A percentile compares a stretch with the other conserved stretches of the same genome.
Conservation (phyloP, 2,329 filamentous ascomycete genomes). For the Pseudogymnoascus pannorum region DNA sequence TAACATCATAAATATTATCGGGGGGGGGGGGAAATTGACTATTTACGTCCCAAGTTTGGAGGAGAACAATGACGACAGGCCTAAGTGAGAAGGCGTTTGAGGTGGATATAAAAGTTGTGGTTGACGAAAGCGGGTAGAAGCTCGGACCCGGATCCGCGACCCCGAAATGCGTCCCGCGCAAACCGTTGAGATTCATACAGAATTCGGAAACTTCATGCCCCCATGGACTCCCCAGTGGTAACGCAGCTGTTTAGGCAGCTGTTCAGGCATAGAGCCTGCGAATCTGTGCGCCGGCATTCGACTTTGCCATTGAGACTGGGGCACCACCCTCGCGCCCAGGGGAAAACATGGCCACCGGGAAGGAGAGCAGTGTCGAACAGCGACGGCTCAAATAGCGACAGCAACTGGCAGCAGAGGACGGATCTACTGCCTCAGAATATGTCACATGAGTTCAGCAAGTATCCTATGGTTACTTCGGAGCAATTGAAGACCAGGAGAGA, state of each 20-base stretch:
- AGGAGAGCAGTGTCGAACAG: constrained; percentile 17
- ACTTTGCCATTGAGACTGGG: constrained; percentile 19
- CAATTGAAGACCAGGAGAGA: constrained; percentile 66
- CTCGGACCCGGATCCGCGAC: constrained; percentile 4
- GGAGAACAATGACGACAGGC: constrained; percentile 9
- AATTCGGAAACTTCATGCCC: constrained; percentile 16
- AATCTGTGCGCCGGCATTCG: constrained; percentile 38
- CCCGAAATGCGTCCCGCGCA: constrained; percentile 8
- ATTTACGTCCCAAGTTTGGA: not conserved
- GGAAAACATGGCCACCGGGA: constrained; percentile 23
- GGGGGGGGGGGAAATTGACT: constrained; percentile 11
- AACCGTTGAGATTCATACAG: constrained; percentile 8
- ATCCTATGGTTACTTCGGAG: constrained; percentile 77
- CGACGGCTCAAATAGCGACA: constrained; percentile 44
- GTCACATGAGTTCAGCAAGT: constrained; percentile 70
- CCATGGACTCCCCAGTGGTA: constrained; percentile 76
- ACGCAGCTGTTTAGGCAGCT: constrained; percentile 77
- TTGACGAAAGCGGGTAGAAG: constrained; percentile 10
- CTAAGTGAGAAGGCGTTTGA: constrained; percentile 11
- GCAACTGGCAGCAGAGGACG: constrained; percentile 78
- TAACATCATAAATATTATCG: constrained; percentile 5
- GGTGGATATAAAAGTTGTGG: constrained; percentile 14
- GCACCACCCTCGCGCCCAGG: constrained; percentile 34
- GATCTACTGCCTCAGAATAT: constrained; percentile 70
- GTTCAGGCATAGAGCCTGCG: constrained; percentile 66